A percentile compares a stretch with the other conserved stretches of the same genome.
Conservation (phyloP, 768 basidiomycete species). For the Serpula lacrymans region DNA sequence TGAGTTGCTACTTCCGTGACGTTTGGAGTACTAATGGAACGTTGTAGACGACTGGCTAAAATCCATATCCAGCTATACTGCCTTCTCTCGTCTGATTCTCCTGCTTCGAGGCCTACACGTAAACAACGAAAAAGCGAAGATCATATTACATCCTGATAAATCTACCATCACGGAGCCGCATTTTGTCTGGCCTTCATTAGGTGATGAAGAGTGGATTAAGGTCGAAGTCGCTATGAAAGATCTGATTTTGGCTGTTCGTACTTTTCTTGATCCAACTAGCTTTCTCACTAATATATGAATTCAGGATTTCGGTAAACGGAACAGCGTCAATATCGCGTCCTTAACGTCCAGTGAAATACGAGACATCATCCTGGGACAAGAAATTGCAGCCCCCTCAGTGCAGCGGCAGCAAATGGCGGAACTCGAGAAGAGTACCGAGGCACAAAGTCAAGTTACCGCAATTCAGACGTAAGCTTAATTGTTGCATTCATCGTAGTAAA, state of each 20-base stretch:
- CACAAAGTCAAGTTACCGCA: constrained; percentile 92
- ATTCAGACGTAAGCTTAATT: constrained; percentile 68
- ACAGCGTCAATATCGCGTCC: constrained; percentile 98
- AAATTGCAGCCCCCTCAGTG: constrained; percentile 92
- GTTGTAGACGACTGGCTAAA: constrained; percentile 93
- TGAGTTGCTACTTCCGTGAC: background rate
- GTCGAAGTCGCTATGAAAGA: constrained; percentile 99
- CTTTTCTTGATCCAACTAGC: background rate
- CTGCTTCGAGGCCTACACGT: constrained; percentile 96
- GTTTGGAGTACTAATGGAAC: constrained; percentile 4
- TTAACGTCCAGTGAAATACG: constrained; percentile 95
- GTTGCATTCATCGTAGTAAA: background rate
- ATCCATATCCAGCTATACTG: constrained; percentile 97
- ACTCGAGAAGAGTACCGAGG: constrained; percentile 93
- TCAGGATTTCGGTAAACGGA: constrained; percentile 97
- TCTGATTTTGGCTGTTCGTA: constrained; percentile 78
- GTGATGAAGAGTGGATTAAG: constrained; percentile 97
- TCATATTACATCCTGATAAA: constrained; percentile 96
- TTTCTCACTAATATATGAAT: constrained; percentile 13
- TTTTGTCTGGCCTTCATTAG: constrained; percentile 94
- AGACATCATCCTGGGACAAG: constrained; percentile 98
- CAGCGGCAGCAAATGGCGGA: constrained; percentile 99
- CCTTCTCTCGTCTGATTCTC: constrained; percentile 97
- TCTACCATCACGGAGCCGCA: constrained; percentile 95
- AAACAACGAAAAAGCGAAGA: constrained; percentile 99